Percentiles rank a stretch among this genome's conserved stretches.
phyloP scores from a whole-genome alignment of 176 grass and related monocot species.

The Cocos nucifera region DNA sequence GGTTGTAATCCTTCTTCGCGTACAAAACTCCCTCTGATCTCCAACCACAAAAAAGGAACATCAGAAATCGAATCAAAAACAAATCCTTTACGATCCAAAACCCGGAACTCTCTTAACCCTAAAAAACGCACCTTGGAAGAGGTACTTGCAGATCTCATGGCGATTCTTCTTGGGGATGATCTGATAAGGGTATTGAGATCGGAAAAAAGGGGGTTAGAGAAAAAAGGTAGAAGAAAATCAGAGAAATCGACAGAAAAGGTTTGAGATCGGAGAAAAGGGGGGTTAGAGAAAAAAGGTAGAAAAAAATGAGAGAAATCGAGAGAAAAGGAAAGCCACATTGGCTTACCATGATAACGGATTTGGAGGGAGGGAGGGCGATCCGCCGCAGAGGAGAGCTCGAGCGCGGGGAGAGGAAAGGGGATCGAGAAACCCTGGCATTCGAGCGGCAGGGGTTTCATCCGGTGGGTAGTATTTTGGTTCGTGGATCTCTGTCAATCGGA shows the following conservation, averaged over 20 bases:
- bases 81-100: no score
- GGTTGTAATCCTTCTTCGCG: constrained; percentile 93
- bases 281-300: no score
- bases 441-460: neutral
- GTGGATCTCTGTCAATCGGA: no score
- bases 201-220: no score
- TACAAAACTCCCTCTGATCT: constrained; percentile 78
- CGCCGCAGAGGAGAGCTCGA: neutral
- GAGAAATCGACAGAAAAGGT: neutral
- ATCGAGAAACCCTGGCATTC: constrained; percentile 27
- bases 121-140: constrained; percentile 45
- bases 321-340: neutral
- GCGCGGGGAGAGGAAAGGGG: neutral
- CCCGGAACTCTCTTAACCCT: no score
- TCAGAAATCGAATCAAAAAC: neutral
- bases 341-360: constrained; percentile 31
- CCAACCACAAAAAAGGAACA: neutral
- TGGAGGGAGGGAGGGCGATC: neutral
- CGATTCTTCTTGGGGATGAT: constrained; percentile 78
- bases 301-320: no score
- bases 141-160: constrained; percentile 70
- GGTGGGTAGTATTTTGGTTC: no score
- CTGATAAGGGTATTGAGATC: constrained; percentile 1
- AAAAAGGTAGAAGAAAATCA: no score
- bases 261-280: no score